phyloP scores from a whole-genome alignment of 176 grass and related monocot genomes.

The Saccharum spontaneum region DNA sequence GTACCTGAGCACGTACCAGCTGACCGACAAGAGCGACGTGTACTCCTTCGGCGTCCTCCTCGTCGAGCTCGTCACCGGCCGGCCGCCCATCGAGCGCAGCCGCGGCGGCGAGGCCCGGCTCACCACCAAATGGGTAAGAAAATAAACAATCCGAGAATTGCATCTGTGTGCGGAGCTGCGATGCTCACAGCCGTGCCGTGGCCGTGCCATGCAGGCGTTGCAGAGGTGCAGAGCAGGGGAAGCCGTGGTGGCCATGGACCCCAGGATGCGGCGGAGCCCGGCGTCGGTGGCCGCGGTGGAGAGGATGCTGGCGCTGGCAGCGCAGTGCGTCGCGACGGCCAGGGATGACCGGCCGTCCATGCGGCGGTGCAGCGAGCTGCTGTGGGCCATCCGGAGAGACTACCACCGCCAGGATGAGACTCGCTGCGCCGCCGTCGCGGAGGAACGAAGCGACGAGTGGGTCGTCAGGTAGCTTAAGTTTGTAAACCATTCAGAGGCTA shows the following conservation, averaged over 20 bases:
- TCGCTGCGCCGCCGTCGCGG: neutral
- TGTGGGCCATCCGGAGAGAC: conserved; percentile 55
- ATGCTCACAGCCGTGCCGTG: neutral
- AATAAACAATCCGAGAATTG: neutral
- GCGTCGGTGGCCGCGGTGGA: conserved; percentile 47
- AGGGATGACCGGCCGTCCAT: conserved; percentile 57
- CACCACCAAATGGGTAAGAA: conserved; percentile 65
- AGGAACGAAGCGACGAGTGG: conserved; percentile 19
- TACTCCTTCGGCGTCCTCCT: conserved; percentile 85
- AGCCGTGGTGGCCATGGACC: conserved; percentile 65
- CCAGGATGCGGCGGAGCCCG: conserved; percentile 53
- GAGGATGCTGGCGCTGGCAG: conserved; percentile 46
- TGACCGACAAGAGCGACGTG: conserved; percentile 79
- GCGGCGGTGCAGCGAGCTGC: conserved; percentile 51
- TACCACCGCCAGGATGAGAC: conserved; percentile 40
- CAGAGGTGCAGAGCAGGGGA: conserved; percentile 53
- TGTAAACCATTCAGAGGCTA: neutral
- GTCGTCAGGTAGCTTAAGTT: conserved; percentile 5
- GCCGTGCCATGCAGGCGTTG: conserved; percentile 37
- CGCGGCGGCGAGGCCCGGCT: conserved; percentile 36
- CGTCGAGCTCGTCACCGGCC: conserved; percentile 66
- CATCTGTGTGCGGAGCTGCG: accelerated
- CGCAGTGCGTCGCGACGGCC: conserved; percentile 42
- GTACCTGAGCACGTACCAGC: conserved; percentile 62
- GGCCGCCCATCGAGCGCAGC: conserved; percentile 54